Percentiles rank a stretch among this genome's conserved stretches.
Conservation (phyloP, 148 eudicot genomes). For the Camellia granthamiana region DNA sequence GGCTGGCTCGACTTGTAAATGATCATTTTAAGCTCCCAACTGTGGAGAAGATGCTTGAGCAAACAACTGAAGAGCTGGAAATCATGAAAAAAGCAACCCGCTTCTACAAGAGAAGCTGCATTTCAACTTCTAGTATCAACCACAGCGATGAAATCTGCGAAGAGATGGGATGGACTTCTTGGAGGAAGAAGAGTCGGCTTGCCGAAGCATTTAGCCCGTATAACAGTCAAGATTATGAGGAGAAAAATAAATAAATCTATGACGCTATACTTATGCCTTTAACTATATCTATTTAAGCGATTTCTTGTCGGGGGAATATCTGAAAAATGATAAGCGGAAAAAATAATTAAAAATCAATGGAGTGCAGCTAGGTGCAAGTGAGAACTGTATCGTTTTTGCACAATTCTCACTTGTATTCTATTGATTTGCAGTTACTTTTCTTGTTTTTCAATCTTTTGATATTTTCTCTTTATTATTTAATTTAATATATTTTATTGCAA, state of each 20-base stretch:
- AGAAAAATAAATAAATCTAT: conserved; percentile 13
- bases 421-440: background rate
- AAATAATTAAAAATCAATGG: too few relatives aligned
- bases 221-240: conserved; percentile 68
- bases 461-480: too few relatives aligned
- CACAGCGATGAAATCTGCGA: conserved; percentile 79
- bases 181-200: conserved; percentile 79
- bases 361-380: too few relatives aligned
- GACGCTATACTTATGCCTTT: background rate
- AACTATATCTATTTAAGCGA: background rate
- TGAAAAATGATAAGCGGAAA: too few relatives aligned
- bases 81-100: conserved; percentile 80
- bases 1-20: conserved; percentile 59
- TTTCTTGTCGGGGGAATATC: background rate
- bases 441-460: too few relatives aligned
- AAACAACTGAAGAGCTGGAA: conserved; percentile 57
- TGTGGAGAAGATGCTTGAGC: conserved; percentile 61
- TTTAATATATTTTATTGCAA: background rate
- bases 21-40: conserved; percentile 68
- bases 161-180: conserved; percentile 85
- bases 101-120: conserved; percentile 86
- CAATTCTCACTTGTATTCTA: too few relatives aligned
- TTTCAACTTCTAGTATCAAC: conserved; percentile 82
- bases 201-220: conserved; percentile 87
- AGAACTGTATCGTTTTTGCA: too few relatives aligned